Evolutionary conservation across 192 early-diverging fungal species (phyloP), one percentile per base, ranked within the genome.

Genomic region (Coemansia umbellata): DNA sequence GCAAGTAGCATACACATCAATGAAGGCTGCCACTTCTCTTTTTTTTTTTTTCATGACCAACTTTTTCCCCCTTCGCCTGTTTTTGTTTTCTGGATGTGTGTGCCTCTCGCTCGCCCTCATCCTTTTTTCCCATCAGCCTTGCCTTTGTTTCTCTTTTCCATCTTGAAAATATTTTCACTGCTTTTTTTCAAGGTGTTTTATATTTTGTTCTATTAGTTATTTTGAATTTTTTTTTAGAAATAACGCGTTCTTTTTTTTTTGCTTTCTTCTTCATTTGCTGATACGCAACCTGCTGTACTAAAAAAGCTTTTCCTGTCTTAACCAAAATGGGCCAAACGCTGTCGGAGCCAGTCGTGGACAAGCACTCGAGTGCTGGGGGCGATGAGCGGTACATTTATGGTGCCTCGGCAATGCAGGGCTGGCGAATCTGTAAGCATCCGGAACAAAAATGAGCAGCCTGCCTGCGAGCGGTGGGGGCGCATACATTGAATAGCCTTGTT

Each of bases 331-430:
- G 95, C 59, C 95, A 97, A 77, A 95, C 91, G 55, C 87, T 97
- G 45, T 93, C 91, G 30, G 92, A 95, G 69, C 95, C 95, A 33
- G 83, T 93, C 37, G 82, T 81, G 21, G 91, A 94, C 26, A 98
- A 95, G 78, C 90, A 91, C 58, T 85, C 90, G 22, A 78, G 84
- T 22, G 26, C 49, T 5, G 92, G 84, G 21, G 63, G 77, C 26
- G 91, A 93, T 70, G 74, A 88, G 35, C 81, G 91, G 42, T 78
- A 91, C 54, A 68, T 83, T 27, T 98, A 87, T 65, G 93, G 87
- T 31, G 87, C 91, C 36, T 92, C 88, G 31, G 84, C 82, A 44
- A 98, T 98, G 95, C 95, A 98, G 80, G 95, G 95, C 47, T 98
- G 95, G 95, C 80, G 95, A 77, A 69, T 76, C 62, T 66, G 73